Base-by-base conservation (phyloP, 352 stramenopile genomes). In the Nothophytophthora sp. region DNA sequence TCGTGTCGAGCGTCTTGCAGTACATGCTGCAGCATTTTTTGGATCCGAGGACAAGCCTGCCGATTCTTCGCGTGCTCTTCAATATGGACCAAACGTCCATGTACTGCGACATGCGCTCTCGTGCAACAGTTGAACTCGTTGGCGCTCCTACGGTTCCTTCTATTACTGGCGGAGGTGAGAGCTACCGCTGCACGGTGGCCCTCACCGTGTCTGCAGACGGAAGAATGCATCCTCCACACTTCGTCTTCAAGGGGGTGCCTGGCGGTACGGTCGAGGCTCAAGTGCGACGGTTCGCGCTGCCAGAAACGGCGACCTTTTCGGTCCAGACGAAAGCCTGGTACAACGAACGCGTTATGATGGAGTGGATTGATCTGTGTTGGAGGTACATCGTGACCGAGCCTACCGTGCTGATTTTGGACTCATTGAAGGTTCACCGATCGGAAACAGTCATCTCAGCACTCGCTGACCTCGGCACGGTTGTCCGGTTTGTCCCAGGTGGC, bases 281-380 rank as follows among this genome's bases (percentile, higher is more conserved):
- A n/a, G n/a, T n/a, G n/a, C n/a, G n/a, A n/a, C n/a, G n/a, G n/a
- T n/a, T n/a, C n/a, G n/a, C n/a, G n/a, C n/a, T n/a, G n/a, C n/a
- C n/a, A n/a, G n/a, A n/a, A n/a, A n/a, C n/a, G 18, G 53, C 53
- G 13, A 62, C 44, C 2, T 41, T 52, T 27, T 44, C 46, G 2
- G 46, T 56, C 2, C 47, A 63, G 24, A 20, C 19, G 23, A 63
- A 57, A 22, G 19, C 55, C 11, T 62, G 45, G 38, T 55, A 55
- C 28, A 23, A 45, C 32, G 45, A 57, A 28, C 32, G 32, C 6
- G 40, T 63, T 3, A 53, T 63, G 55, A 39, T 57, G 6, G 55
- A 63, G 8, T 57, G 40, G 47, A 39, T 63, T 4, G 30, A 63
- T 2, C 34, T 42, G 5, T 25, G 28, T 5, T 63, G 55, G 55